Base-by-base conservation (phyloP, 805 yeast species). In the Monosporozyma unispora region DNA sequence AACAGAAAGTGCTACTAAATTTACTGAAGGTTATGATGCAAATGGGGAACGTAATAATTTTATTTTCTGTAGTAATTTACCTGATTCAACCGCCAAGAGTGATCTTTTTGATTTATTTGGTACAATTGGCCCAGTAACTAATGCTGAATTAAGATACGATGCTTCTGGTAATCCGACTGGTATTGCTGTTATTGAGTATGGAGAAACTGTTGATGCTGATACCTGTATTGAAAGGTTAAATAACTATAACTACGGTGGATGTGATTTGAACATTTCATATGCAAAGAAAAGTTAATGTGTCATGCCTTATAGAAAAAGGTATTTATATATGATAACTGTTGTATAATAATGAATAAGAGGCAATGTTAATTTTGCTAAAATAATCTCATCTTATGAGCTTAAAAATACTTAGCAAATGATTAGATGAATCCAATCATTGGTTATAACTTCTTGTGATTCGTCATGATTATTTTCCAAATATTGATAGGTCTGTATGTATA, bases 101-200 rank as follows among this genome's bases (percentile, higher is more conserved):
- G 97, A 91, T 67, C 75, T 91, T 55, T 79, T 74, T 55, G 96
- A 90, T 56, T 75, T 91, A 51, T 90, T 90, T 64, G 91, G 84
- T 63, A 83, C 91, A 35, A 79, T 89, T 48, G 96, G 96, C 21
- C 70, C 77, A 45, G 87, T 91, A 16, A 71, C 68, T 39, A 76
- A 75, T 41, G 96, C 96, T 19, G 95, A 87, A 64, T 74, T 91
- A 52, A 87, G 81, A 64, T 77, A 66, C 58, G 76, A 76, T 54
- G 63, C 72, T 3, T 68, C 69, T 35, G 91, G 91, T 37, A 76
- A 81, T 60, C 80, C 95, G 16, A 73, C 83, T 1, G 98, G 97
- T 28, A 70, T 75, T 54, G 97, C 95, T n/a, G 89, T 88, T 46
- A 89, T 91, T 42, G 78, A 82, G 63, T 87, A 86, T 62, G 82